A percentile compares a stretch with the other conserved stretches of the same genome.
Evolutionary conservation across 345 rosid genomes (phyloP).

Genomic region (Salix koriyanagi): DNA sequence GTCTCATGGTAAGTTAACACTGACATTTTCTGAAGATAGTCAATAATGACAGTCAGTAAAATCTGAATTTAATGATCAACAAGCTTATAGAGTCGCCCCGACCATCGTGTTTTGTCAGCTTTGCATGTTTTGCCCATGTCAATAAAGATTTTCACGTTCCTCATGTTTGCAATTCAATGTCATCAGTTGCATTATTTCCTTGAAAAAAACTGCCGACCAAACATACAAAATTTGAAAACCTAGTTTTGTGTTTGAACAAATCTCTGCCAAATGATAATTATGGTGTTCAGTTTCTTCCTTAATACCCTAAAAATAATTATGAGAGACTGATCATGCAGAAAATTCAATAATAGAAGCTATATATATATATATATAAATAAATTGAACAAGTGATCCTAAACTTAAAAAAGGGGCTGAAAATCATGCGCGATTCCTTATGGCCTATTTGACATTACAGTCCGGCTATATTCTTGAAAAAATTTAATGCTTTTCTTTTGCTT

Average conservation of each 20-base stretch:
- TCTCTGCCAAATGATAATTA: background rate
- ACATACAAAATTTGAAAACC: background rate
- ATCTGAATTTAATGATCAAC: background rate
- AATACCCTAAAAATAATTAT: background rate
- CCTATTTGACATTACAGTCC: too few species aligned
- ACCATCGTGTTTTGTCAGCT: background rate
- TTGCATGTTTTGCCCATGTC: background rate
- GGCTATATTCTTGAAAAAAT: too few species aligned
- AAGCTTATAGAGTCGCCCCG: background rate
- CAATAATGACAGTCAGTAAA: background rate
- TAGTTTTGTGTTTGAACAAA: background rate
- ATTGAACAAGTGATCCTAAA: background rate
- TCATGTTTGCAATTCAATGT: background rate
- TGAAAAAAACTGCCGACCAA: background rate
- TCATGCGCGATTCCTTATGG: background rate
- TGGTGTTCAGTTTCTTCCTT: background rate
- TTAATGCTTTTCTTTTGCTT: too few species aligned
- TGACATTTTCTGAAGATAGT: background rate
- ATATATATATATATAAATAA: too few species aligned
- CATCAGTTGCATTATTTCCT: background rate
- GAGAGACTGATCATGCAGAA: background rate
- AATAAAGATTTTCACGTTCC: background rate
- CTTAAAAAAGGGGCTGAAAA: background rate
- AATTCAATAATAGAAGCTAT: background rate
- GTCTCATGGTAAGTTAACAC: background rate